Base-by-base conservation (phyloP, 2,329 filamentous ascomycete genomes). In the Verticillium klebahnii region DNA sequence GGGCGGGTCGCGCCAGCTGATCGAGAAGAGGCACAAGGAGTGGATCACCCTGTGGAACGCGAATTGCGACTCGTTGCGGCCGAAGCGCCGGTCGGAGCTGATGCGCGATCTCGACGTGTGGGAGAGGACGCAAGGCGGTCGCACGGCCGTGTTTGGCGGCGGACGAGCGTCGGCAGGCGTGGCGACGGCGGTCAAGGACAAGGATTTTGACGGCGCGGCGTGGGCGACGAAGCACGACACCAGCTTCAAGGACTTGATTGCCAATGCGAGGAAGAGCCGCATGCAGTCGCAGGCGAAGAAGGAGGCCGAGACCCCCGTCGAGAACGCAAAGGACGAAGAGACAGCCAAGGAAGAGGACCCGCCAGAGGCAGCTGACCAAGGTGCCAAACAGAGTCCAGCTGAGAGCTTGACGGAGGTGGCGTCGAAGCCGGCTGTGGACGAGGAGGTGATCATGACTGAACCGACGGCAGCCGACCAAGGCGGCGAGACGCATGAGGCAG, bases 41-140 rank as follows among this genome's bases (percentile, higher is more conserved):
- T 99, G 93, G 93, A 83, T 95, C 59, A 97, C 95, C 40, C 78
- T 99, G 19, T 97, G 92, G 90, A 99, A 99, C 73, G 91, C 96
- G 12, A 99, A 99, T 72, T 97, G 93, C 75, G 95, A 99, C 74
- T 90, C 93, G 2, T 85, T 84, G 39, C 79, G 80, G 1, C 92
- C 92, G 0, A 90, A 89, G 71, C 80, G 81, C 12, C 92, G 91
- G 65, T 71, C 77, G 7, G 89, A 95, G 62, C 75, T 99, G 5
- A 75, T 96, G 17, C 85, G 85, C 15, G 94, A 98, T 63, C 74
- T 99, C 14, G 90, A 94, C 25, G 76, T 85, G 1, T 98, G 95
- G 94, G 95, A 99, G 74, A 84, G 87, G 55, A 94, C 90, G 0
- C 87, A 96, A 65, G 91, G 92, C 9, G 84, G 85, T 1, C 79